phyloP scores from a whole-genome alignment of 1,139 yeast genomes.

The Debaryomycetaceae sp. region DNA sequence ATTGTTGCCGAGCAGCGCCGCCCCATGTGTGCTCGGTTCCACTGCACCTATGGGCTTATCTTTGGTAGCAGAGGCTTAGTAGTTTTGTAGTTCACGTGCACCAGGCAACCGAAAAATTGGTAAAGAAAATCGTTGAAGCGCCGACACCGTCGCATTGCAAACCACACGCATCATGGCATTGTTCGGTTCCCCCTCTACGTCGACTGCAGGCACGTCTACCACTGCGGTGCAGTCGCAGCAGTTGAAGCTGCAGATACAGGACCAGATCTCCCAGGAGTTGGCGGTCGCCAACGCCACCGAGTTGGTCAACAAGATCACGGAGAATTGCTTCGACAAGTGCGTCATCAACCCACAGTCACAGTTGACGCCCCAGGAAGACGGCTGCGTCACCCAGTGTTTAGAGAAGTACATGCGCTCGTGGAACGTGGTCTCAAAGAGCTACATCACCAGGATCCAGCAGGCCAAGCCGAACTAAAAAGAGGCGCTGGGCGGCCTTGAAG shows the following conservation, averaged over 20 bases:
- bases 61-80: too few species aligned
- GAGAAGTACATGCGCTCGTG: slow-evolving; percentile 89
- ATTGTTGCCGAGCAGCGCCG: too few species aligned
- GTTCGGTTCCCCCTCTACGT: slow-evolving; percentile 24
- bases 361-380: slow-evolving; percentile 27
- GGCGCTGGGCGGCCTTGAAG: slow-evolving; percentile 7
- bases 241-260: slow-evolving; percentile 58
- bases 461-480: slow-evolving; percentile 3
- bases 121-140: background rate
- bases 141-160: background rate
- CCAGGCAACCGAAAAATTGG: background rate
- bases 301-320: slow-evolving; percentile 80
- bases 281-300: slow-evolving; percentile 90
- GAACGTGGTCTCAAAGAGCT: slow-evolving; percentile 77
- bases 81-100: too few species aligned
- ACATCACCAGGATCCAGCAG: slow-evolving; percentile 65
- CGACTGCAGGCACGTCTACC: slow-evolving; percentile 15
- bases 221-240: slow-evolving; percentile 19
- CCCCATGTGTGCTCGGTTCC: too few species aligned
- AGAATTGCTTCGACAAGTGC: slow-evolving; percentile 82
- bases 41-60: too few species aligned
- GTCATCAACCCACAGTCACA: slow-evolving; percentile 47
- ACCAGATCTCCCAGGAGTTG: slow-evolving; percentile 73
- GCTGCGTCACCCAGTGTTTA: slow-evolving; percentile 72
- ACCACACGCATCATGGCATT: slow-evolving; percentile 22